Evolutionary conservation across 257 asterid genomes (phyloP).

Genomic region (Verbascum thapsus): DNA sequence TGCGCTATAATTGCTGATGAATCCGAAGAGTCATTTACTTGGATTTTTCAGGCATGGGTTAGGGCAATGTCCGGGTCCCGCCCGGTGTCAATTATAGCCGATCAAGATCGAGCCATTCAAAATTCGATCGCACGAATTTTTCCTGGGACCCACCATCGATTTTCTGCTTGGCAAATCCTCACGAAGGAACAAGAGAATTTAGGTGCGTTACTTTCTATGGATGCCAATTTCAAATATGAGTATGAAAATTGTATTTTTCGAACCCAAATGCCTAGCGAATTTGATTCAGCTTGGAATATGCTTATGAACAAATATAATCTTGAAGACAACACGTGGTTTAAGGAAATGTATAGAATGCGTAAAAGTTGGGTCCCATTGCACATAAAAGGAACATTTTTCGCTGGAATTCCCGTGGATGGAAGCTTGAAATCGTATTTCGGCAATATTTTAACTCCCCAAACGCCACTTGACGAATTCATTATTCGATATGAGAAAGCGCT

Average conservation of each 20-base stretch:
- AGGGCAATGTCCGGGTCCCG: conserved; percentile 59
- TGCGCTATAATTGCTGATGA: conserved; percentile 73
- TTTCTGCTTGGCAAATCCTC: conserved; percentile 59
- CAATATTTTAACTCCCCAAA: conserved; percentile 44
- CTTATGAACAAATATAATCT: conserved; percentile 53
- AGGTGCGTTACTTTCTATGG: conserved; percentile 47
- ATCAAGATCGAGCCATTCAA: conserved; percentile 56
- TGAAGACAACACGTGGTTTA: conserved; percentile 56
- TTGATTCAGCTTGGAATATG: conserved; percentile 63
- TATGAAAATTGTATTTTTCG: conserved; percentile 57
- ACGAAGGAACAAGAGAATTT: conserved; percentile 52
- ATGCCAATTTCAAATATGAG: conserved; percentile 59
- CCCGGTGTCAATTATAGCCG: conserved; percentile 65
- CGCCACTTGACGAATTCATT: conserved; percentile 54
- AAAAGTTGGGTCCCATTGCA: conserved; percentile 67
- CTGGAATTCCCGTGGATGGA: conserved; percentile 61
- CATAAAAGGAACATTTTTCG: conserved; percentile 59
- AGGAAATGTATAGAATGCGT: conserved; percentile 60
- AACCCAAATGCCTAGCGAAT: conserved; percentile 55
- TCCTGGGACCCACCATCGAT: conserved; percentile 58
- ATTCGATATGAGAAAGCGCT: conserved; percentile 54
- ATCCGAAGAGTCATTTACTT: conserved; percentile 65
- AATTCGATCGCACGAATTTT: conserved; percentile 50
- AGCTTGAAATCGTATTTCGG: conserved; percentile 56
- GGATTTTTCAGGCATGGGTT: conserved; percentile 65